phyloP scores from a whole-genome alignment of 2,329 filamentous ascomycete genomes.

The Talaromyces rugulosus region DNA sequence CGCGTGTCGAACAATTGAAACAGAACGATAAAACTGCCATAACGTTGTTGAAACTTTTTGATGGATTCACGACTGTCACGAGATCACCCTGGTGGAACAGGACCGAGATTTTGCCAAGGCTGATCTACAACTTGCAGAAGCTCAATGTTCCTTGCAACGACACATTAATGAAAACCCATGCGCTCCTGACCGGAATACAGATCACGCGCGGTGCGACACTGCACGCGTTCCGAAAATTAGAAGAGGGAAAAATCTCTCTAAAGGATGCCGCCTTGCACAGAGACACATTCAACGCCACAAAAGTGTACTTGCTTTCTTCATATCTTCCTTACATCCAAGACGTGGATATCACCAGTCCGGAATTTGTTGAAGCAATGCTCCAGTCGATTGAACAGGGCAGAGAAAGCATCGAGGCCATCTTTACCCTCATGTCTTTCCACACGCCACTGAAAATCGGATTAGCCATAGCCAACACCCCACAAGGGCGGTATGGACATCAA shows the following conservation, averaged over 20 bases:
- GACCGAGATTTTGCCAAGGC: conserved; percentile 22
- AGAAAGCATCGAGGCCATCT: conserved; percentile 23
- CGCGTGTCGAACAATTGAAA: conserved; percentile 2
- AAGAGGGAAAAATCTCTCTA: conserved; percentile 23
- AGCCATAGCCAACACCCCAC: conserved; percentile 25
- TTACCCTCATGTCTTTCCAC: conserved; percentile 33
- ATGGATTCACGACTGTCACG: conserved; percentile 14
- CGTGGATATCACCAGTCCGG: conserved; percentile 30
- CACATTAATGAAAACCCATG: conserved; percentile 24
- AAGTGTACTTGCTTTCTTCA: conserved; percentile 22
- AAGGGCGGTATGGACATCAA: background rate
- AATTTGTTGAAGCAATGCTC: conserved; percentile 28
- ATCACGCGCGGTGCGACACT: conserved; percentile 20
- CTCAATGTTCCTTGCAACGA: conserved; percentile 28
- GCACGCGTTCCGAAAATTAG: conserved; percentile 22
- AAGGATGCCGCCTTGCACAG: conserved; percentile 24
- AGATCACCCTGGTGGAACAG: conserved; percentile 12
- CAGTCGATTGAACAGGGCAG: conserved; percentile 27
- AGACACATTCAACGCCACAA: conserved; percentile 23
- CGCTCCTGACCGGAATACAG: conserved; percentile 22
- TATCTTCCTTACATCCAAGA: conserved; percentile 28
- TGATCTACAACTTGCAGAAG: conserved; percentile 25
- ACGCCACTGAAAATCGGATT: conserved; percentile 36
- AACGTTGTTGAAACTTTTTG: conserved; percentile 26
- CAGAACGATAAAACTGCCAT: conserved; percentile 19